Base-by-base conservation (phyloP, 148 eudicot genomes). In the Cornus kousa region DNA sequence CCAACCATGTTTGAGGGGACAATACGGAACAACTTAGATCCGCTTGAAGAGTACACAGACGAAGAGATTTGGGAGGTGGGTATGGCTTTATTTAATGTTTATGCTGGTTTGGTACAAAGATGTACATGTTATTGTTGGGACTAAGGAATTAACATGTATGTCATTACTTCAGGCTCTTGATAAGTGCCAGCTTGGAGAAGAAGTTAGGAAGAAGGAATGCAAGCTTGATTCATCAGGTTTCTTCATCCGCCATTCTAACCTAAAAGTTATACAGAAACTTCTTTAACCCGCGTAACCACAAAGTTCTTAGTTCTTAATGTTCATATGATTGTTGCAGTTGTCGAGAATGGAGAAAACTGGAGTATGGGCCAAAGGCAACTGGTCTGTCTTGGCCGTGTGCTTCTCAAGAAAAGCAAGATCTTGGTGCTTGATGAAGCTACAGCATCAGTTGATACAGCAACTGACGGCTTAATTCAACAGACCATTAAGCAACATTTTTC, bases 141-240 rank as follows among this genome's bases (percentile, higher is more conserved):
- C 22, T 33, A 9, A n/a, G 13, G 46, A 12, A 10, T 64, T 14
- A 22, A 16, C 72, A 19, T 20, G 66, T 67, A 1, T 17, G 73
- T 70, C 32, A 68, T 83, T 31, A n/a, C 37, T 72, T 62, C 48
- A 94, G 98, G 96, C 92, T 70, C 98, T 95, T 48, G 96, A 91
- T 23, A 93, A 91, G 83, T 95, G 97, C 82, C 98, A 93, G 75
- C 97, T 95, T 70, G 95, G 92, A 16, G 96, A 91, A 37, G 93
- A 90, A 81, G 96, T 93, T 57, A 84, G 94, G 79, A 90, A 87
- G 72, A 93, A 91, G 86, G 90, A 90, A 72, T 90, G 86, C 39
- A 93, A 90, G 77, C 96, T 95, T 17, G 97, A 95, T 75, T 91
- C 97, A 48, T 60, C 81, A 84, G 98, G 98, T 92, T 68, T 35